Conservation (phyloP, 2,329 filamentous ascomycete genomes). For the Phaeosphaeriaceae sp. region DNA sequence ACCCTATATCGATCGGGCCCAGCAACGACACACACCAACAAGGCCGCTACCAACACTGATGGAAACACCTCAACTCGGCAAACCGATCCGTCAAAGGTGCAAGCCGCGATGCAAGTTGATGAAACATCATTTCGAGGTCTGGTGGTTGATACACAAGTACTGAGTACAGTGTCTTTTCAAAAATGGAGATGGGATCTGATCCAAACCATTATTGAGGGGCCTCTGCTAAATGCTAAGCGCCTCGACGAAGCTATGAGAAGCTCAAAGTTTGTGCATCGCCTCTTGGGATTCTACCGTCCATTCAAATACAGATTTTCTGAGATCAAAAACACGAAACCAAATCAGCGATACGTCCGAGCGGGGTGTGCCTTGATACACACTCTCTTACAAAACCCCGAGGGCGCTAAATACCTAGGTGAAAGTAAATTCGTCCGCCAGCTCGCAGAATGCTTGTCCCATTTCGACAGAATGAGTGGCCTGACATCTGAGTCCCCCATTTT, state of each 20-base stretch:
- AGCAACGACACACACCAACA: constrained; percentile 43
- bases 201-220: constrained; percentile 88
- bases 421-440: constrained; percentile 94
- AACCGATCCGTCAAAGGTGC: constrained; percentile 56
- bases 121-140: constrained; percentile 67
- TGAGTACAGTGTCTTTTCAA: constrained; percentile 85
- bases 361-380: constrained; percentile 89
- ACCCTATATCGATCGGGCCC: constrained; percentile 81
- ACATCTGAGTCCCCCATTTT: constrained; percentile 90
- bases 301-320: constrained; percentile 97
- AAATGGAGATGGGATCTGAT: constrained; percentile 99
- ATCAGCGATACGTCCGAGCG: constrained; percentile 89
- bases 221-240: constrained; percentile 86
- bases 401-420: constrained; percentile 82
- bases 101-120: constrained; percentile 67
- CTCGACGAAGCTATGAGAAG: constrained; percentile 93
- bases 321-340: constrained; percentile 86
- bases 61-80: constrained; percentile 41
- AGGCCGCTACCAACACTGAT: constrained; percentile 29
- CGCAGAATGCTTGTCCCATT: constrained; percentile 93
- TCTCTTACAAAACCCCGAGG: constrained; percentile 83
- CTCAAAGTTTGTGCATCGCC: constrained; percentile 93
- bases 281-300: constrained; percentile 93
- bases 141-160: constrained; percentile 79
- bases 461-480: constrained; percentile 77